These are phyloP conservation scores for Oleoguttula mirabilis DNA, from an alignment of 495 filamentous ascomycete species.

Conservation along the genomic window DNA sequence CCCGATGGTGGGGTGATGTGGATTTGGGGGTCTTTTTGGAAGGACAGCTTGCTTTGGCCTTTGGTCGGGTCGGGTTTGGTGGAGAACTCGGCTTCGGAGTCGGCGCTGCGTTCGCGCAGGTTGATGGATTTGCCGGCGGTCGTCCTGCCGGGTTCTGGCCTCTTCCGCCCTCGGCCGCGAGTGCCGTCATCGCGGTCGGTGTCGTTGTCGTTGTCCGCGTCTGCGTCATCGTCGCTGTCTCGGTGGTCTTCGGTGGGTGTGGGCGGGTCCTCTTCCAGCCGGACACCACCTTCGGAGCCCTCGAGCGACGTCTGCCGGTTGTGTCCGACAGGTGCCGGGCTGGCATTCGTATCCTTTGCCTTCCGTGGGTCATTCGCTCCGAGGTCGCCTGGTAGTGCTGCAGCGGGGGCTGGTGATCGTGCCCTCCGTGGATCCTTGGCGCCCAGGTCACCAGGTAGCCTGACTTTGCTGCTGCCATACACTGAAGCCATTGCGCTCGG, in stretches of 20 bases:
- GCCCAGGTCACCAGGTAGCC: conserved; percentile 31
- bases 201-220: conserved; percentile 18
- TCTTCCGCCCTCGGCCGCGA: conserved; percentile 23
- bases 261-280: conserved; percentile 8
- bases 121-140: conserved; percentile 24
- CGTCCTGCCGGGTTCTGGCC: conserved; percentile 25
- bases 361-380: conserved; percentile 17
- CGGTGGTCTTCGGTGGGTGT: background rate
- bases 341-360: conserved; percentile 7
- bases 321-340: conserved; percentile 8
- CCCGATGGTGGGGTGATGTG: conserved; percentile 40
- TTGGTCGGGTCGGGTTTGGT: conserved; percentile 67
- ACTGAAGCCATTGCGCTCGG: conserved; percentile 41
- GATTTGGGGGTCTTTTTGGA: conserved; percentile 52
- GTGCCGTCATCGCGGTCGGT: conserved; percentile 18
- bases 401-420: conserved; percentile 6
- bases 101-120: conserved; percentile 19
- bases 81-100: conserved; percentile 30
- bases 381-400: conserved; percentile 18
- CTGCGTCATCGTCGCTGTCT: conserved; percentile 13
- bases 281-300: conserved; percentile 7
- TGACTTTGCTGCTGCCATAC: conserved; percentile 30
- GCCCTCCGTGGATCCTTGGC: conserved; percentile 16
- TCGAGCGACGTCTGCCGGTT: conserved; percentile 1
- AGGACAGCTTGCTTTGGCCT: conserved; percentile 46